Evolutionary conservation across 768 basidiomycete species (phyloP).

Genomic region (Strobilomyces dryophilus): DNA sequence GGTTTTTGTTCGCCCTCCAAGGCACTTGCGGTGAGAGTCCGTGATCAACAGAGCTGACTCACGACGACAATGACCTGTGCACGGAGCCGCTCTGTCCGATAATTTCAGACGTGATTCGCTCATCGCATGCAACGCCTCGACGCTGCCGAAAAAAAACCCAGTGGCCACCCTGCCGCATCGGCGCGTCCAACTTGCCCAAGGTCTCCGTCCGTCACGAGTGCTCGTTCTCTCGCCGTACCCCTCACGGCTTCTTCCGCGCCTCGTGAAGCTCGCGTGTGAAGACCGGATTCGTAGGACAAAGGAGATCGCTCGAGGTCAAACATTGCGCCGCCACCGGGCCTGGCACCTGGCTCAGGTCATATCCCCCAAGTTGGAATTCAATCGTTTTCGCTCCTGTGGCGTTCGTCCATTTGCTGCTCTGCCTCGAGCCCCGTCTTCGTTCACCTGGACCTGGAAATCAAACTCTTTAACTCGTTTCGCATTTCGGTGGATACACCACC

Average conservation of each 20-base stretch:
- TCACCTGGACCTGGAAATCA: slow-evolving; percentile 89
- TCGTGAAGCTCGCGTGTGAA: slow-evolving; percentile 81
- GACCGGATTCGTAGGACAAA: slow-evolving; percentile 68
- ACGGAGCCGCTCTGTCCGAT: no score
- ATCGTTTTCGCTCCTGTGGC: no score
- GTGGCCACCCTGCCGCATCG: slow-evolving; percentile 64
- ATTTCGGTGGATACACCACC: slow-evolving; percentile 55
- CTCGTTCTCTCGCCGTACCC: slow-evolving; percentile 82
- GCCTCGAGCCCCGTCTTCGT: slow-evolving; percentile 50
- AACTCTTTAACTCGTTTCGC: slow-evolving; percentile 82
- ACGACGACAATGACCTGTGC: no score
- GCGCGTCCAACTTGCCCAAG: slow-evolving; percentile 67
- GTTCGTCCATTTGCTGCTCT: slow-evolving; percentile 43
- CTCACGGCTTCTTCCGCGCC: slow-evolving; percentile 73
- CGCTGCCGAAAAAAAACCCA: slow-evolving; percentile 67
- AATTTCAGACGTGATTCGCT: slow-evolving; percentile 52
- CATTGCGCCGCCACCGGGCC: no score
- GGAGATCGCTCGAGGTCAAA: no score
- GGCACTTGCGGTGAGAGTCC: no score
- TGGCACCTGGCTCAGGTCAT: no score
- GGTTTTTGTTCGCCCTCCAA: no score
- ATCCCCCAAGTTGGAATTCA: no score
- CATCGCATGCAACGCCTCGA: slow-evolving; percentile 5
- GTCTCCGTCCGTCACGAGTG: slow-evolving; percentile 50
- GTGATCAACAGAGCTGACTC: no score